Base-by-base conservation (phyloP, 192 early-diverging fungal genomes). In the Backusella liffmaniae region DNA sequence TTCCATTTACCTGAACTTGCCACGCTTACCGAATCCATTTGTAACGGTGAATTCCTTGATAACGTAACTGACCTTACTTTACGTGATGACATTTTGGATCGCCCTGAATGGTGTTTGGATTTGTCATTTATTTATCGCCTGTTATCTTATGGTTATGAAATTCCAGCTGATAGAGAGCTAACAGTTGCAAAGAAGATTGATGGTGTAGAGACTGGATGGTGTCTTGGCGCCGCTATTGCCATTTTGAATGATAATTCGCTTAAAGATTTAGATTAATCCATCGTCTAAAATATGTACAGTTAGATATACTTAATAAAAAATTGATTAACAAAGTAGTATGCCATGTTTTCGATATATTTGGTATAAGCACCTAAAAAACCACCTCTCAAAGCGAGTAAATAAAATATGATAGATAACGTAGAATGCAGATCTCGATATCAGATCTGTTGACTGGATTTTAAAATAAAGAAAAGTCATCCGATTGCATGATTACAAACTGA, bases 161-260 rank as follows among this genome's bases (percentile, higher is more conserved):
- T 96, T 71, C 82, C 85, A 15, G 82, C 84, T 2, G 75, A 87
- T 67, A 81, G 93, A 29, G 75, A 78, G 1, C 77, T 96, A 7
- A 88, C 88, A 56, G 89, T 89, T n/a, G 88, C 92, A 16, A 91
- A 94, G 77, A 95, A 95, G 84, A 94, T 96, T 78, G 84, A 91
- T 65, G 93, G 90, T 23, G 88, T 93, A 26, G 94, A 96, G 77
- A 94, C 91, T 32, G 95, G 95, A 8, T 96, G 95, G 95, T 91
- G 90, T 79, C 78, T 96, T 32, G 95, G 95, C n/a, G 93, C 92
- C 2, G 88, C 94, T 18, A 88, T 96, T 73, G 86, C 91, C 26
- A 78, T 96, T 35, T 80, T 94, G 30, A 92, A 93, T 66, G 77
- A 78, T 67, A 66, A 37, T 18, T 67, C 65, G 9, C 41, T 74